Conservation (phyloP, 2,329 filamentous ascomycete species). For the Penicillium sp. region DNA sequence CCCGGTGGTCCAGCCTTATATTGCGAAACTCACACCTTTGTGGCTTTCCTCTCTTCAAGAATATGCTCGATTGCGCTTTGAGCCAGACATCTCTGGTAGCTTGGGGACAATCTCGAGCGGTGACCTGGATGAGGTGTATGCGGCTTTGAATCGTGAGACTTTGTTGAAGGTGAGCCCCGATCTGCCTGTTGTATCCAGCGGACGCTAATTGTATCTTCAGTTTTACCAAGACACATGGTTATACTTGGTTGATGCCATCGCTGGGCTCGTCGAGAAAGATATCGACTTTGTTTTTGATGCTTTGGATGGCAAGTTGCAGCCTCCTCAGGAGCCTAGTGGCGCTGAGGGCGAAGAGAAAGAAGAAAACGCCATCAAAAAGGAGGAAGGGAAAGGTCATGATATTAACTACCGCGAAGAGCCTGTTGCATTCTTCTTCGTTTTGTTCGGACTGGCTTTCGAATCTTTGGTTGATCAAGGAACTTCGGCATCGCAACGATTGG, state of each 20-base stretch:
- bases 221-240: slow-evolving; percentile 99
- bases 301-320: slow-evolving; percentile 71
- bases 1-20: slow-evolving; percentile 84
- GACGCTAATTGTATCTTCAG: slow-evolving; percentile 25
- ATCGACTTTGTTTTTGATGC: slow-evolving; percentile 98
- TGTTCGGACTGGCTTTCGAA: slow-evolving; percentile 95
- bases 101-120: slow-evolving; percentile 78
- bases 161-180: slow-evolving; percentile 60
- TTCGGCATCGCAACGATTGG: slow-evolving; percentile 73
- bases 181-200: not conserved
- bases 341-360: slow-evolving; percentile 21
- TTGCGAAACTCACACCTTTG: slow-evolving; percentile 82
- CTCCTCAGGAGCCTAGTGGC: slow-evolving; percentile 29
- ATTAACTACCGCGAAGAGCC: slow-evolving; percentile 99
- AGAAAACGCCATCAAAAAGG: slow-evolving; percentile 16
- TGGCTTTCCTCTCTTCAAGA: slow-evolving; percentile 93
- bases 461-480: slow-evolving; percentile 80
- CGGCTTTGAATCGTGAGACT: slow-evolving; percentile 90
- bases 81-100: slow-evolving; percentile 93
- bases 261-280: slow-evolving; percentile 94
- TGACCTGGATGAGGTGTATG: slow-evolving; percentile 89
- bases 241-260: slow-evolving; percentile 94
- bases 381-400: slow-evolving; percentile 62
- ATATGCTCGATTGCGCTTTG: slow-evolving; percentile 88
- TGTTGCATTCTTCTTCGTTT: slow-evolving; percentile 96